A percentile compares a stretch with the other conserved stretches of the same genome.
These are phyloP conservation scores for Emiliania huxleyi DNA, from an alignment of 78 protist species.

Conservation along the genomic window DNA sequence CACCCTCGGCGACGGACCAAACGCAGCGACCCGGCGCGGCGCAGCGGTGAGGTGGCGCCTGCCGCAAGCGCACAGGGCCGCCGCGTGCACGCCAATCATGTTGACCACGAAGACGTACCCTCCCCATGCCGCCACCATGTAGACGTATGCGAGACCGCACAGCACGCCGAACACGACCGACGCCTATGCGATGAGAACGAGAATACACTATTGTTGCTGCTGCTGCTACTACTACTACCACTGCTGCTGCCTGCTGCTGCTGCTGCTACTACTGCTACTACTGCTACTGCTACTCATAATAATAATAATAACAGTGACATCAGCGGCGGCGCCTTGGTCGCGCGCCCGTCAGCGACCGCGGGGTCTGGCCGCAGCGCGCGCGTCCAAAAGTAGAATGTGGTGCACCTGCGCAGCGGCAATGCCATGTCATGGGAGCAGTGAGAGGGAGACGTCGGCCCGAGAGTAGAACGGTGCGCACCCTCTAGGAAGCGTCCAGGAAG, in stretches of 20 bases:
- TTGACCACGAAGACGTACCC: constrained; percentile 51
- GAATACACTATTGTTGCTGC: too few species aligned
- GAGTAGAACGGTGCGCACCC: too few species aligned
- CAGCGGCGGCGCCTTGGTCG: not conserved
- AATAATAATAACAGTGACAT: too few species aligned
- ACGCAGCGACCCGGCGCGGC: constrained; percentile 29
- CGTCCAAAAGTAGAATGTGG: constrained; percentile 39
- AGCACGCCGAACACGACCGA: constrained; percentile 7
- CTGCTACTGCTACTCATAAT: too few species aligned
- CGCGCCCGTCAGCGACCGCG: not conserved
- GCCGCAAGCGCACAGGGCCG: not conserved
- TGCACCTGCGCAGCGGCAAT: not conserved
- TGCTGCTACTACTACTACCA: too few species aligned
- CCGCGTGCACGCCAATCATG: constrained; percentile 42
- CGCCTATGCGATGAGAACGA: too few species aligned
- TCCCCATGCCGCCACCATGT: constrained; percentile 60
- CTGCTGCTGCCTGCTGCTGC: too few species aligned
- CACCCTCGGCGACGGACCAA: not conserved
- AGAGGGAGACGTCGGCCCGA: too few species aligned
- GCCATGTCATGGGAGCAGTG: too few species aligned
- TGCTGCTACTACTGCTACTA: too few species aligned
- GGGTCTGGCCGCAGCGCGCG: constrained; percentile 21
- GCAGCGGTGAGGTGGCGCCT: not conserved
- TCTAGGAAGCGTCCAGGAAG: too few species aligned
- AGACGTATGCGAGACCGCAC: constrained; percentile 16